A percentile compares a stretch with the other conserved stretches of the same genome.
Conservation (phyloP, 2,329 filamentous ascomycete species). For the Cryoendolithus antarcticus region DNA sequence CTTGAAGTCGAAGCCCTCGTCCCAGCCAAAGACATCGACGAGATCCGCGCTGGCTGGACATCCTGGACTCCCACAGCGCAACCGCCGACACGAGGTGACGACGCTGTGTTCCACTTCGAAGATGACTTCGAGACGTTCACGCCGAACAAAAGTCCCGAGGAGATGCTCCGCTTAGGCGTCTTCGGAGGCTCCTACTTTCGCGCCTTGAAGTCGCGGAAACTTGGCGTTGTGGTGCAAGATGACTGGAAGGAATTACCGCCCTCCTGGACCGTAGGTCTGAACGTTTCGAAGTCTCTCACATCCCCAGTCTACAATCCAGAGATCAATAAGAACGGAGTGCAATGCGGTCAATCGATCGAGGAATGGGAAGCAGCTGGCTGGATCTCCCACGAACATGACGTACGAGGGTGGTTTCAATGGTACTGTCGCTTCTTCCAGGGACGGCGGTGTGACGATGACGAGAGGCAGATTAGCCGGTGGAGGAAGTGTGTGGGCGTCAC, state of each 20-base stretch:
- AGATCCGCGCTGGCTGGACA: slow-evolving; percentile 30
- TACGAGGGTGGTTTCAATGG: slow-evolving; percentile 47
- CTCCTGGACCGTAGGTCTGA: slow-evolving; percentile 32
- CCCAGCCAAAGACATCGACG: slow-evolving; percentile 21
- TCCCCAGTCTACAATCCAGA: slow-evolving; percentile 32
- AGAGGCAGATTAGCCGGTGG: slow-evolving; percentile 41
- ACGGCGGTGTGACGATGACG: slow-evolving; percentile 39
- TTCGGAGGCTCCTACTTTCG: slow-evolving; percentile 44
- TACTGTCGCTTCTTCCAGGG: slow-evolving; percentile 42
- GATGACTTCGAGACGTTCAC: slow-evolving; percentile 29
- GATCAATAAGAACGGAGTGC: slow-evolving; percentile 41
- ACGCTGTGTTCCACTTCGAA: slow-evolving; percentile 35
- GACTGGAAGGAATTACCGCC: slow-evolving; percentile 38
- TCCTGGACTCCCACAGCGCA: slow-evolving; percentile 30
- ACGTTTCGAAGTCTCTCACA: slow-evolving; percentile 29
- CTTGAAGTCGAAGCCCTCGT: slow-evolving; percentile 10
- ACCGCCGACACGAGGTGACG: slow-evolving; percentile 29
- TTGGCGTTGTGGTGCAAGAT: slow-evolving; percentile 30
- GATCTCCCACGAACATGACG: slow-evolving; percentile 41
- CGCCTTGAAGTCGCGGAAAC: slow-evolving; percentile 32
- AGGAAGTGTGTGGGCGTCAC: slow-evolving; percentile 40
- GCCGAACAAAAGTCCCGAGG: slow-evolving; percentile 42
- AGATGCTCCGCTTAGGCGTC: slow-evolving; percentile 39
- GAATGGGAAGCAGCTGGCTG: slow-evolving; percentile 44
- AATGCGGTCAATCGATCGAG: slow-evolving; percentile 42